Base-by-base conservation (phyloP, 768 basidiomycete genomes). In the Suillus alpinus region DNA sequence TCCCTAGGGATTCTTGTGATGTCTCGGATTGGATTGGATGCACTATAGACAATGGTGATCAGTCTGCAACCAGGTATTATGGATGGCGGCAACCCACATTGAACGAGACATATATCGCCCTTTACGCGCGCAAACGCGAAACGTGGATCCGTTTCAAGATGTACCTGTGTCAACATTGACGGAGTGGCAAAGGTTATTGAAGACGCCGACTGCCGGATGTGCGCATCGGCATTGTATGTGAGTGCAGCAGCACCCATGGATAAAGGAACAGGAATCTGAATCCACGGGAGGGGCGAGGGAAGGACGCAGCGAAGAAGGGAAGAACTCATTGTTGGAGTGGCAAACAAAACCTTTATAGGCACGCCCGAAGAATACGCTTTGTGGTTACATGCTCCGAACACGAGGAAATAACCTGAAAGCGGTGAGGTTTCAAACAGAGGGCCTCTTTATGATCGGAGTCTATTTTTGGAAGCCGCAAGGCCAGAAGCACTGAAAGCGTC, bases 111-210 rank as follows among this genome's bases (percentile, higher is more conserved):
- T 2, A 74, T 59, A 29, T 68, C 63, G 23, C 65, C 56, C 34
- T 69, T 64, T 0, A 76, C 39, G 7, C 63, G 66, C 4, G 70
- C 75, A 51, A 76, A 74, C 18, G 73, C 81, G 69, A 80, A 83
- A 67, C 78, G 59, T 65, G 65, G 6, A 60, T 63, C 29, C 64
- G 53, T 6, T 39, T 29, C 49, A 34, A 41, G 51, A 34, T 10
- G 60, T 44, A 57, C 51, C 1, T 66, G 70, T 26, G 62, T 70
- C 2, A 62, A 62, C 9, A 63, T 56, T 13, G 57, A 59, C 3
- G 65, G 32, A 16, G 65, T 63, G 7, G 73, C 66, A 32, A 75
- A 73, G 4, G 68, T 62, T 36, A 60, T 57, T 8, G 58, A 50
- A 6, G 58, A 49, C 10, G 41, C 16, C 20, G 41, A 29, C 20